These are phyloP conservation scores for Prinsepia uniflora DNA, from an alignment of 306 rosid species.

Conservation along the genomic window DNA sequence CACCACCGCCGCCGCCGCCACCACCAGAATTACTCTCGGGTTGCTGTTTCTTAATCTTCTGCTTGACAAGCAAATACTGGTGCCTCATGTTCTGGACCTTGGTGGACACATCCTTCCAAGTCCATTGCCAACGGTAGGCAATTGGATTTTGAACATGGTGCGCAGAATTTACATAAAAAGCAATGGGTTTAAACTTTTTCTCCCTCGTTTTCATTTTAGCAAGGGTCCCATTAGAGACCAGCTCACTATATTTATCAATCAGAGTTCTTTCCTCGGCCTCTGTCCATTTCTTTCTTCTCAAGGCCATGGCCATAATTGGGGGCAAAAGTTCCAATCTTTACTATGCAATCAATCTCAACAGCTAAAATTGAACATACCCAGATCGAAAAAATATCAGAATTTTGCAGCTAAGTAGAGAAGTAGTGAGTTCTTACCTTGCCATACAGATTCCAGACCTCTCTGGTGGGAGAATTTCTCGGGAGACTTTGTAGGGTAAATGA, in stretches of 20 bases:
- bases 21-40: slow-evolving; percentile 35
- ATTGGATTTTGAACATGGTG: slow-evolving; percentile 68
- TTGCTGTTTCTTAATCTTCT: slow-evolving; percentile 72
- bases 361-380: slow-evolving; percentile 27
- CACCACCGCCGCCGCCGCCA: slow-evolving; percentile 10
- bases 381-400: slow-evolving; percentile 30
- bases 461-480: slow-evolving; percentile 12
- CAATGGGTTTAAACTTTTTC: slow-evolving; percentile 86
- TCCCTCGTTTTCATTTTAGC: slow-evolving; percentile 88
- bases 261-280: slow-evolving; percentile 94
- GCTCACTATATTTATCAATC: slow-evolving; percentile 78
- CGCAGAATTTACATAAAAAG: slow-evolving; percentile 76
- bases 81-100: slow-evolving; percentile 99
- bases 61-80: slow-evolving; percentile 88
- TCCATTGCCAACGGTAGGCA: slow-evolving; percentile 92
- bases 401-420: slow-evolving; percentile 2
- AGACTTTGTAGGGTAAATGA: background rate
- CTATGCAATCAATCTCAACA: slow-evolving; percentile 24
- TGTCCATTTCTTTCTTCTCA: slow-evolving; percentile 95
- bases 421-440: slow-evolving; percentile 21
- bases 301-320: slow-evolving; percentile 51
- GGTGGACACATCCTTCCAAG: slow-evolving; percentile 95
- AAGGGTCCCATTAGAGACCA: slow-evolving; percentile 76
- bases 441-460: slow-evolving; percentile 12
- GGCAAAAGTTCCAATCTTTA: slow-evolving; percentile 7